Evolutionary conservation across 2,329 filamentous ascomycete genomes (phyloP).

Genomic region (Dothiorella sarmentorum): DNA sequence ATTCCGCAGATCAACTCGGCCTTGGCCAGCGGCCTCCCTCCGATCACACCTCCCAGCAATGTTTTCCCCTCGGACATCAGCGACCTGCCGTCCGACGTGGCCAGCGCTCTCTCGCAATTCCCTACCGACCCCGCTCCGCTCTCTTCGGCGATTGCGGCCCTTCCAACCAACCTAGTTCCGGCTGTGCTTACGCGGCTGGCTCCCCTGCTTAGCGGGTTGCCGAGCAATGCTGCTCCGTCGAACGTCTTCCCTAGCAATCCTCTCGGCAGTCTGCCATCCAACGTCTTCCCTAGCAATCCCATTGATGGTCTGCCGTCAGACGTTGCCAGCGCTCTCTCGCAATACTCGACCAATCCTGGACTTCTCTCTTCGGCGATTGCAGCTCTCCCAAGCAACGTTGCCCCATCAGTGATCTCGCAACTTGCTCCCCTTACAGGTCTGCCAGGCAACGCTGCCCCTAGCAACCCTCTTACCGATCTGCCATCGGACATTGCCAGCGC

Average conservation of each 20-base stretch:
- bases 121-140: background rate
- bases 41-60: background rate
- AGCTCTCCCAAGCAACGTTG: background rate
- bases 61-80: background rate
- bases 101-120: background rate
- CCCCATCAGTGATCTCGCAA: background rate
- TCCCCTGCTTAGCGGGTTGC: background rate
- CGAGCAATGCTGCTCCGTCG: background rate
- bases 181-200: background rate
- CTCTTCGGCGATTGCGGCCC: background rate
- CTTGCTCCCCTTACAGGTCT: background rate
- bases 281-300: background rate
- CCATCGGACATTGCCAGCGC: background rate
- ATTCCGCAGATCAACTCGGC: too few species aligned
- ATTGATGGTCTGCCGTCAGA: background rate
- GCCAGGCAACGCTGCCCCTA: background rate
- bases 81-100: background rate
- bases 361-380: background rate
- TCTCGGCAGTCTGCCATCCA: too few species aligned
- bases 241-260: background rate
- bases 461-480: background rate
- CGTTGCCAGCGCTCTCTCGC: background rate
- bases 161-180: background rate
- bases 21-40: background rate
- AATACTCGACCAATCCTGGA: background rate